Evolutionary conservation across 306 rosid species (phyloP).

Genomic region (Astragalus glycyphyllos): DNA sequence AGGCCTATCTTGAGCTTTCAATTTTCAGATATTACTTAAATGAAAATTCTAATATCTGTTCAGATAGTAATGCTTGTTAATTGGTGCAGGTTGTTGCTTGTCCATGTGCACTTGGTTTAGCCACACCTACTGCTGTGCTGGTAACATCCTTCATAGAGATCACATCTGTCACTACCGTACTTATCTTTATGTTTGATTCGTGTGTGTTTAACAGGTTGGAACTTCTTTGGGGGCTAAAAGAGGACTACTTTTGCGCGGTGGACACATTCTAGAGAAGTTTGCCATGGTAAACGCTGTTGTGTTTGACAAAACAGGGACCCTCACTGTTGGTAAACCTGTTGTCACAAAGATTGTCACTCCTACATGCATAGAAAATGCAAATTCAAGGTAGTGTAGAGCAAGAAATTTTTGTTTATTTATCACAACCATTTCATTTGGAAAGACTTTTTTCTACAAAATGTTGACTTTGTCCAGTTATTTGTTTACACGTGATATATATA

Average conservation of each 20-base stretch:
- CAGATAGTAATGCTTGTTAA: constrained; percentile 36
- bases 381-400: constrained; percentile 55
- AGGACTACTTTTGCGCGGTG: constrained; percentile 95
- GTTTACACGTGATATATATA: constrained; percentile 24
- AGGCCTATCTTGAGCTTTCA: constrained; percentile 29
- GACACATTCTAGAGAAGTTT: constrained; percentile 87
- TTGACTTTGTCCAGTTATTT: constrained; percentile 25
- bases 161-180: constrained; percentile 24
- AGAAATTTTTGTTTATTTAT: constrained; percentile 19
- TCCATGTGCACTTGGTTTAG: constrained; percentile 99
- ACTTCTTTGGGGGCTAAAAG: constrained; percentile 93
- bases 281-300: constrained; percentile 84
- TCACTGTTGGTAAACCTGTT: constrained; percentile 91
- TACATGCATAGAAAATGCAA: constrained; percentile 48
- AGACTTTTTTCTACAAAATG: background rate
- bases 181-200: constrained; percentile 26
- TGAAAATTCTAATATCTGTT: constrained; percentile 11
- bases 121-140: constrained; percentile 99
- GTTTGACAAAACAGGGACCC: constrained; percentile 98
- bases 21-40: constrained; percentile 40
- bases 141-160: constrained; percentile 53
- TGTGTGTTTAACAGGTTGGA: constrained; percentile 73
- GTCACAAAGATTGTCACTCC: constrained; percentile 76
- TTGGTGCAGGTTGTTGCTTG: constrained; percentile 90
- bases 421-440: constrained; percentile 29